These are phyloP conservation scores for Teunomyces panamensis DNA, from an alignment of 805 yeast genomes.

Conservation along the genomic window DNA sequence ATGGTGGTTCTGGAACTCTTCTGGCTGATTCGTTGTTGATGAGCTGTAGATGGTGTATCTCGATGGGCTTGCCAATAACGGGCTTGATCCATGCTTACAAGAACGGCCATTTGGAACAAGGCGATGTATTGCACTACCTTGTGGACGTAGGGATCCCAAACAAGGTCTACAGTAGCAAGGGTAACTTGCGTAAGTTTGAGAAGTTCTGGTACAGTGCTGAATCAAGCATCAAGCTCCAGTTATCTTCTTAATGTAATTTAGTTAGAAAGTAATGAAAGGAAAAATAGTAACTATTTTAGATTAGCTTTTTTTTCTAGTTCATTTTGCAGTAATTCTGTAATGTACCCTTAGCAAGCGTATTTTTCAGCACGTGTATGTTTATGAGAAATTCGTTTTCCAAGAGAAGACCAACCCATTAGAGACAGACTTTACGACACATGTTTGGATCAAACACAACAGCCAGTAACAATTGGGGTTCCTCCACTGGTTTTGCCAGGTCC, in stretches of 20 bases:
- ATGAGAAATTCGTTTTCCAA: constrained; percentile 5
- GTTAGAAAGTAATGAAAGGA: not conserved
- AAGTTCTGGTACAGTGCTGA: constrained; percentile 45
- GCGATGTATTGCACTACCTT: constrained; percentile 55
- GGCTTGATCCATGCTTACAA: constrained; percentile 61
- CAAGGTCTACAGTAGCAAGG: constrained; percentile 43
- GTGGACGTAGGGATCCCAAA: constrained; percentile 72
- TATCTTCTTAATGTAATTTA: not conserved
- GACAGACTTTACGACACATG: constrained; percentile 4
- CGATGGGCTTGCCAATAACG: constrained; percentile 70
- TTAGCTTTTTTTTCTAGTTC: not conserved
- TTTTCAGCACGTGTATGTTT: not conserved
- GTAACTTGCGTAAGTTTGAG: constrained; percentile 43
- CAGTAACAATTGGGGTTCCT: constrained; percentile 17
- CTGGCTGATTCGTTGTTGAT: constrained; percentile 32
- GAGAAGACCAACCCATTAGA: not conserved
- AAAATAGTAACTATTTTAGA: no score
- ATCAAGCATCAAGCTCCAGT: constrained; percentile 16
- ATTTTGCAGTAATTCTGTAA: constrained; percentile 1
- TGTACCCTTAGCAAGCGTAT: not conserved
- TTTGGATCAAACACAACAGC: constrained; percentile 12
- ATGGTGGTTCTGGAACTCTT: constrained; percentile 70
- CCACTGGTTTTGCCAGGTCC: constrained; percentile 21
- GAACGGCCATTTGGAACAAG: constrained; percentile 46
- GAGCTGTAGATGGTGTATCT: constrained; percentile 56